Base-by-base conservation (phyloP, 345 rosid species). In the Melaleuca quinquenervia region DNA sequence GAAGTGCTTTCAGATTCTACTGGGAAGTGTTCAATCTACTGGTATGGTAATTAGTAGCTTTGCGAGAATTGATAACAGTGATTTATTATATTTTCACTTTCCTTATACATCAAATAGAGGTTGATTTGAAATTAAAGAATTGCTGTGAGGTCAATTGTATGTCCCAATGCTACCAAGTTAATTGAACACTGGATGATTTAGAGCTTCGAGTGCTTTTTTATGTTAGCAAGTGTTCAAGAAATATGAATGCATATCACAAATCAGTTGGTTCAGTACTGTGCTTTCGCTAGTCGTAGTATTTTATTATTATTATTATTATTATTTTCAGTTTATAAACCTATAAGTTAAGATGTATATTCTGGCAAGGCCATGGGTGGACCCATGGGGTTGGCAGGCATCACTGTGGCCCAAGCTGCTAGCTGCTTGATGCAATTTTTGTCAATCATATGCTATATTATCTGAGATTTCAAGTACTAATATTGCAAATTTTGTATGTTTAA, bases 1-100 rank as follows among this genome's bases (percentile, higher is more conserved):
- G 83, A 92, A 70, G 24, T 96, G 98, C 94, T 93, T 95, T 78
- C 94, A 88, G 87, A 87, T 95, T 91, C 88, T 96, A 50, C 82
- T 96, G 93, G 95, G 93, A 84, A 95, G 97, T 92, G 90, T 94
- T 84, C 91, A 87, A 92, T 97, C 94, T 85, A 90, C 89, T 52
- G 98, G 98, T 96, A 92, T 58, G 83, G 52, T 84, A 50, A 45
- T 82, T 82, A 51, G 44, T 53, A 92, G 54, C 56, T 86, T 44
- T 49, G 84, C 44, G 44, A 80, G 86, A 82, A 64, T 53, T 83
- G 32, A 20, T 24, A 51, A 14, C 49, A 55, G 50, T 45, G 51
- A 24, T 54, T 74, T 50, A 50, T 70, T 51, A n/a, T 29, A 36
- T 48, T 82, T 82, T 22, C 58, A 32, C 48, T 70, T 70, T 18